Base-by-base conservation (phyloP, 164 flowering plant genomes). In the Piper longum region DNA sequence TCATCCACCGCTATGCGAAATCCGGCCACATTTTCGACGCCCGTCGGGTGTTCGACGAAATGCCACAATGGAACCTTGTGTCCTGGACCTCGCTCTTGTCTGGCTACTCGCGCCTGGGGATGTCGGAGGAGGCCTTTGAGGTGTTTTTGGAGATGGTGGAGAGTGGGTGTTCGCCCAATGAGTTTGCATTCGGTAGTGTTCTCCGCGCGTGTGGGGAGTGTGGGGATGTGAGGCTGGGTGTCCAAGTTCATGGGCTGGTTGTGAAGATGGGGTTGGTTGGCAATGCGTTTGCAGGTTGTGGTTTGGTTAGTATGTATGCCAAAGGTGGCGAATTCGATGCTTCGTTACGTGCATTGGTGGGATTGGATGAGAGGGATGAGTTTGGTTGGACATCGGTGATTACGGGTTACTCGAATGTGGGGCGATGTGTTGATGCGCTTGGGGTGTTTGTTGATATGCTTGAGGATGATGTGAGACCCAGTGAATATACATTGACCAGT, bases 381-480 rank as follows among this genome's bases (percentile, higher is more conserved):
- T 68, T 68, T 44, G 36, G 62, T 26, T 68, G 70, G 70, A 68
- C 66, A 57, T 62, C 66, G n/a, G 57, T 68, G 61, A 43, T 68
- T 36, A 65, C 56, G 16, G 62, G 70, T 39, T 68, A 62, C 52
- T 43, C 66, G 11, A 68, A 62, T 16, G 43, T 62, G 0, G 62
- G 66, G n/a, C 42, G 18, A 9, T 63, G 57, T 56, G 57, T 56
- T 2, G 66, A 68, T 48, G 70, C 66, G 44, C 44, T 68, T 48
- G 5, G 3, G 9, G 57, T 68, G 56, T 68, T 68, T 41, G n/a
- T 13, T 45, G 42, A 62, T 16, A 68, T 68, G 66, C 14, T 62
- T 57, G 66, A 57, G n/a, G 65, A 62, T 61, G 64, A 48, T 39
- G 57, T 68, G 39, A 39, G 45, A 48, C 70, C 70, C 7, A 62